These are phyloP conservation scores for Boletus albobrunnescens DNA, from an alignment of 1,284 basidiomycete species.

Conservation along the genomic window DNA sequence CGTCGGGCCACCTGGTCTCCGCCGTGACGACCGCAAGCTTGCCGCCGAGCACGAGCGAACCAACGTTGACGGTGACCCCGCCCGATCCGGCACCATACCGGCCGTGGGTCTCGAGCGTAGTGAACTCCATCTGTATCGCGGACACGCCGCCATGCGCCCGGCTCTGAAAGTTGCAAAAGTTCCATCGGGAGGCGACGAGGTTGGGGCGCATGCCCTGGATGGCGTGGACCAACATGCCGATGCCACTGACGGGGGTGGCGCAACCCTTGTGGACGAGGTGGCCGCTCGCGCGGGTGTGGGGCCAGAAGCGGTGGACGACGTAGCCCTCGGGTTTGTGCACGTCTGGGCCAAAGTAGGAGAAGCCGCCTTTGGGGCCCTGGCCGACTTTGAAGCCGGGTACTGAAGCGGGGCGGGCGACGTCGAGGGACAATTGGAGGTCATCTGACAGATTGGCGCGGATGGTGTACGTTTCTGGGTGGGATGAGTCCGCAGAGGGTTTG, in stretches of 20 bases:
- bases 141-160: conserved; percentile 69
- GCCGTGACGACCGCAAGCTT: conserved; percentile 73
- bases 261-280: conserved; percentile 71
- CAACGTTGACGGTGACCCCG: conserved; percentile 79
- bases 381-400: conserved; percentile 92
- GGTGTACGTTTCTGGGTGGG: conserved; percentile 71
- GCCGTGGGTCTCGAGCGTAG: conserved; percentile 76
- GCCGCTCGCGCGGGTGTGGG: conserved; percentile 64
- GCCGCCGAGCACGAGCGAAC: conserved; percentile 75
- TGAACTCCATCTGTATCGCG: conserved; percentile 95
- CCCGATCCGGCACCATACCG: conserved; percentile 74
- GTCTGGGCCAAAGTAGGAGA: conserved; percentile 85
- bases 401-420: conserved; percentile 64
- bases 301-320: conserved; percentile 92
- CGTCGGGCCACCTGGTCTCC: conserved; percentile 64
- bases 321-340: conserved; percentile 78
- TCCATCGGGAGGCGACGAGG: conserved; percentile 90
- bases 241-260: conserved; percentile 63
- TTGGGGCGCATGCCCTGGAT: conserved; percentile 99
- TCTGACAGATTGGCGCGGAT: conserved; percentile 79
- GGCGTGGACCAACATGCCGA: conserved; percentile 93
- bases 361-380: conserved; percentile 82
- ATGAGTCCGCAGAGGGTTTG: conserved; percentile 60
- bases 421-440: conserved; percentile 79
- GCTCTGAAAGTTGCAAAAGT: conserved; percentile 90